These are phyloP conservation scores for Lichtheimia hyalospora DNA, from an alignment of 371 early-diverging fungal genomes.

Conservation along the genomic window DNA sequence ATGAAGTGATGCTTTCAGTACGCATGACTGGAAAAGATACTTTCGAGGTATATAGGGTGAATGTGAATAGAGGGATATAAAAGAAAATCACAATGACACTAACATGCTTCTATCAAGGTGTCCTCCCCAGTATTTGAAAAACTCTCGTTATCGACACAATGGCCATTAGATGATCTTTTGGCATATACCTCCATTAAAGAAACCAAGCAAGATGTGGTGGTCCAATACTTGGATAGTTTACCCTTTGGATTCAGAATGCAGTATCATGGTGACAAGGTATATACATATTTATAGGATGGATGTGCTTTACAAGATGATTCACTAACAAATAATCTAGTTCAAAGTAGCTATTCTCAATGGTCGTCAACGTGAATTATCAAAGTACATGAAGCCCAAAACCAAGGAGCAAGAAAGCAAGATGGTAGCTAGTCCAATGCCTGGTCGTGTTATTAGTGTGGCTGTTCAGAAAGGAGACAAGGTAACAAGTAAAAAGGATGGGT, in stretches of 20 bases:
- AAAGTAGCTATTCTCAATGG: slow-evolving; percentile 65
- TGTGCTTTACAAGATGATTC: not conserved
- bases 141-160: slow-evolving; percentile 56
- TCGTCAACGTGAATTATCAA: slow-evolving; percentile 62
- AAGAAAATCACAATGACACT: not conserved
- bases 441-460: slow-evolving; percentile 81
- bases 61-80: no score
- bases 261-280: slow-evolving; percentile 80
- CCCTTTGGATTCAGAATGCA: slow-evolving; percentile 81
- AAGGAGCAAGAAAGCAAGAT: slow-evolving; percentile 70
- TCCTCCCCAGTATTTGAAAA: slow-evolving; percentile 15
- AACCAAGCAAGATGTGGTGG: slow-evolving; percentile 40
- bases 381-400: slow-evolving; percentile 78
- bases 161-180: slow-evolving; percentile 77
- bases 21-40: slow-evolving; percentile 14
- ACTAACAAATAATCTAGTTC: slow-evolving; percentile 41
- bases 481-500: not conserved
- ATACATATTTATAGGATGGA: not conserved
- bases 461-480: slow-evolving; percentile 83
- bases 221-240: slow-evolving; percentile 81
- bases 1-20: slow-evolving; percentile 24
- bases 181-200: slow-evolving; percentile 55
- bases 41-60: slow-evolving; percentile 25
- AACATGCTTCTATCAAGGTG: slow-evolving; percentile 7
- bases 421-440: slow-evolving; percentile 93